Percentiles rank a stretch among this genome's conserved stretches.
Evolutionary conservation across 2,329 filamentous ascomycete species (phyloP).

Genomic region (Alternaria sp.): DNA sequence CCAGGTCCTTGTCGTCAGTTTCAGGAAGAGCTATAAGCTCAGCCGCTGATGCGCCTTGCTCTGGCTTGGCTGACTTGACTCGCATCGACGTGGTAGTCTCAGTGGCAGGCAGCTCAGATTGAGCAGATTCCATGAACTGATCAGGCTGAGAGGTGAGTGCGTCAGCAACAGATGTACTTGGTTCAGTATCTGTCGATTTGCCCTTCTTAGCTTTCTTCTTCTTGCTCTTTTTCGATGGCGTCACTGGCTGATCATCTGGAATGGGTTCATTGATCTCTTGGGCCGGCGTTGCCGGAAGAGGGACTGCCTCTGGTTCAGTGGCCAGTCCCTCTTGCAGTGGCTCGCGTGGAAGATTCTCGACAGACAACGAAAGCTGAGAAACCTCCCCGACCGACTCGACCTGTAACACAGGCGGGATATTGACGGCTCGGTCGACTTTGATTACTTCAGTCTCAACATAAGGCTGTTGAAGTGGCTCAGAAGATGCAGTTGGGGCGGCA

Average conservation of each 20-base stretch:
- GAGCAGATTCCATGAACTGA: not conserved
- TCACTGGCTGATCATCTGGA: slow-evolving; percentile 14
- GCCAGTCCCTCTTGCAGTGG: not conserved
- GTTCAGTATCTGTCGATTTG: slow-evolving; percentile 21
- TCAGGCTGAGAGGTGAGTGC: slow-evolving; percentile 7
- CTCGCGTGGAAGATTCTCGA: not conserved
- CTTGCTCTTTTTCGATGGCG: slow-evolving; percentile 54
- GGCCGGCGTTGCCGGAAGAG: slow-evolving; percentile 4
- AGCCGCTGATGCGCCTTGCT: not conserved
- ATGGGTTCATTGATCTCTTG: slow-evolving; percentile 1
- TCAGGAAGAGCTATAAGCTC: slow-evolving; percentile 11
- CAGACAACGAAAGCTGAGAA: not conserved
- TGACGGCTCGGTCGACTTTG: not conserved
- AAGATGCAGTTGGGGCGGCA: not conserved
- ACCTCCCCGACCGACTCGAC: not conserved
- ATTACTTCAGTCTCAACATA: slow-evolving; percentile 2
- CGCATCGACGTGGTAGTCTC: slow-evolving; percentile 6
- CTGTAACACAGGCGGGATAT: not conserved
- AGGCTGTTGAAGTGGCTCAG: not conserved
- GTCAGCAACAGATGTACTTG: slow-evolving; percentile 19
- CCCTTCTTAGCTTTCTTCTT: slow-evolving; percentile 50
- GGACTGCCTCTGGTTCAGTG: not conserved
- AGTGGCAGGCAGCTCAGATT: not conserved
- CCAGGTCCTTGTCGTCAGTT: not conserved
- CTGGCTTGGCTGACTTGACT: not conserved